Conservation (phyloP, 768 basidiomycete genomes). For the Myochromella boudieri region DNA sequence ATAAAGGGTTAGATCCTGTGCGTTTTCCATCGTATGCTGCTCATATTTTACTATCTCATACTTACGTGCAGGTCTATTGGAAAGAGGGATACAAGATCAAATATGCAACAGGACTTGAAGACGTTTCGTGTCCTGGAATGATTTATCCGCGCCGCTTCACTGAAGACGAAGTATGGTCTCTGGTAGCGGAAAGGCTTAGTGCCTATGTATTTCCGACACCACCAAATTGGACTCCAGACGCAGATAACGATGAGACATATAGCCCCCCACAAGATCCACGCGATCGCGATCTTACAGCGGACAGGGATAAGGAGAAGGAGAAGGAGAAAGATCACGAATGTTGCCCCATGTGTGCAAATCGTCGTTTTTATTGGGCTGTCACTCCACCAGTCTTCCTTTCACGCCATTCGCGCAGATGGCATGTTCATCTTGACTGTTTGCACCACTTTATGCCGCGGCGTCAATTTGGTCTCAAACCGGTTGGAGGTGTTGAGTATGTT, state of each 20-base stretch:
- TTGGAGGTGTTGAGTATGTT: conserved; percentile 11
- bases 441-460: conserved; percentile 17
- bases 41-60: neutral
- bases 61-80: neutral
- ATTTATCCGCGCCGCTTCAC: conserved; percentile 7
- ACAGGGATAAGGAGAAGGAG: neutral
- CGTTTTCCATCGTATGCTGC: neutral
- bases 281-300: neutral
- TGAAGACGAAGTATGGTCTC: conserved; percentile 9
- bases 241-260: neutral
- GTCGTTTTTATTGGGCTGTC: conserved; percentile 14
- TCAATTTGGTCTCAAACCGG: conserved; percentile 16
- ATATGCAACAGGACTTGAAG: conserved; percentile 5
- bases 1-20: conserved; percentile 12
- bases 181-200: conserved; percentile 4
- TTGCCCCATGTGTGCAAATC: conserved; percentile 17
- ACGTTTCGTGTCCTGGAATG: conserved; percentile 3
- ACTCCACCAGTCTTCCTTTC: conserved; percentile 18
- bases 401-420: conserved; percentile 17
- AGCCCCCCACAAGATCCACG: neutral
- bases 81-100: conserved; percentile 8
- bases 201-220: conserved; percentile 7
- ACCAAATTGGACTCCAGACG: neutral
- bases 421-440: conserved; percentile 15
- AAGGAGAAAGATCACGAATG: neutral